A percentile compares a stretch with the other conserved stretches of the same genome.
phyloP scores from a whole-genome alignment of 2,329 filamentous ascomycete genomes.

The Byssochlamys sp. region DNA sequence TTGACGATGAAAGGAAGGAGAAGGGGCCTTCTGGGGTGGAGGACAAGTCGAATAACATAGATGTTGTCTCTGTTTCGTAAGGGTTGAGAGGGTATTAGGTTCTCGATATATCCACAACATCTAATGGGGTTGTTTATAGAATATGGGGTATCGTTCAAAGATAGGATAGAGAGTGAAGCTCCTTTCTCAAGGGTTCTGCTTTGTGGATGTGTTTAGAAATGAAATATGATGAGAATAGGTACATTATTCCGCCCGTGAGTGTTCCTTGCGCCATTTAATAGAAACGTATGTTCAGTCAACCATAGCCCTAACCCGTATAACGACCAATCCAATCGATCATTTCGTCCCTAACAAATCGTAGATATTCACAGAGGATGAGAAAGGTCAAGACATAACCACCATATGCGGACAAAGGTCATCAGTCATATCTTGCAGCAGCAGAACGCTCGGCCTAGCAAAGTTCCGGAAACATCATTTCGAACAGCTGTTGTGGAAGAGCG shows the following conservation, averaged over 20 bases:
- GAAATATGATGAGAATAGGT: background rate
- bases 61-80: background rate
- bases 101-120: background rate
- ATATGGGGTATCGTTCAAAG: background rate
- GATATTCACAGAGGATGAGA: background rate
- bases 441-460: background rate
- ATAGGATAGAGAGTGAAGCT: background rate
- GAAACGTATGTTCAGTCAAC: background rate
- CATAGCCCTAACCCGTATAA: background rate
- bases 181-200: background rate
- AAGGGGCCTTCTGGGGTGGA: background rate
- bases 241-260: background rate
- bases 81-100: background rate
- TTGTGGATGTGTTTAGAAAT: background rate
- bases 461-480: background rate
- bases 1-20: background rate
- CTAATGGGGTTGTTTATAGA: background rate
- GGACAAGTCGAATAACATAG: background rate
- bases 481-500: background rate
- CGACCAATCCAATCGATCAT: background rate
- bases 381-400: background rate
- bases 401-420: background rate
- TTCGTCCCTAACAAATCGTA: background rate
- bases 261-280: background rate
- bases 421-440: background rate